These are phyloP conservation scores for Colletotrichum liriopes DNA, from an alignment of 2,329 filamentous ascomycete genomes.

Conservation along the genomic window DNA sequence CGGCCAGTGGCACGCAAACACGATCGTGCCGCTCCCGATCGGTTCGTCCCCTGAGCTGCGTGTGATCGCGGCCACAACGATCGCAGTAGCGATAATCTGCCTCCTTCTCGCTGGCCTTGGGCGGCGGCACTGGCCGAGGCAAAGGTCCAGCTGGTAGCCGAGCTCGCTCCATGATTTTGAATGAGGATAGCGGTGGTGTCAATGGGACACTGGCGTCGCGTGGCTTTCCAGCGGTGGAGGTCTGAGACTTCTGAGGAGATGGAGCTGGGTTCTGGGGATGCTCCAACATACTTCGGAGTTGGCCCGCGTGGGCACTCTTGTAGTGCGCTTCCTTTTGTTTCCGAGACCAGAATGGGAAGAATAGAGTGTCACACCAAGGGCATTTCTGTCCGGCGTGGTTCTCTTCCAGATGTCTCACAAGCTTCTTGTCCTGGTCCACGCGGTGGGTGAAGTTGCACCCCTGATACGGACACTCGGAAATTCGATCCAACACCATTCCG, in stretches of 20 bases:
- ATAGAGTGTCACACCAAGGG: conserved; percentile 53
- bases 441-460: conserved; percentile 55
- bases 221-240: neutral
- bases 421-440: conserved; percentile 47
- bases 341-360: conserved; percentile 51
- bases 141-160: conserved; percentile 26
- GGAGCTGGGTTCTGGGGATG: neutral
- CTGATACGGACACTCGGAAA: conserved; percentile 55
- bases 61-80: conserved; percentile 46
- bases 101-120: conserved; percentile 40
- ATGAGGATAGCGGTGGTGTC: neutral
- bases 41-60: conserved; percentile 18
- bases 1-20: conserved; percentile 44
- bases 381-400: conserved; percentile 54
- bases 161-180: conserved; percentile 24
- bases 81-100: conserved; percentile 45
- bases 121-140: conserved; percentile 31
- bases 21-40: conserved; percentile 46
- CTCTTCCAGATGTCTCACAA: conserved; percentile 56
- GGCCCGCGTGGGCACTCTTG: conserved; percentile 48
- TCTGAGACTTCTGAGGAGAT: neutral
- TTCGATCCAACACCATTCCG: conserved; percentile 53
- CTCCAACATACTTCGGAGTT: conserved; percentile 39
- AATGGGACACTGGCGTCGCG: neutral
- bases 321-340: conserved; percentile 50